phyloP scores from a whole-genome alignment of 345 rosid genomes.

The Tarenaya hassleriana region DNA sequence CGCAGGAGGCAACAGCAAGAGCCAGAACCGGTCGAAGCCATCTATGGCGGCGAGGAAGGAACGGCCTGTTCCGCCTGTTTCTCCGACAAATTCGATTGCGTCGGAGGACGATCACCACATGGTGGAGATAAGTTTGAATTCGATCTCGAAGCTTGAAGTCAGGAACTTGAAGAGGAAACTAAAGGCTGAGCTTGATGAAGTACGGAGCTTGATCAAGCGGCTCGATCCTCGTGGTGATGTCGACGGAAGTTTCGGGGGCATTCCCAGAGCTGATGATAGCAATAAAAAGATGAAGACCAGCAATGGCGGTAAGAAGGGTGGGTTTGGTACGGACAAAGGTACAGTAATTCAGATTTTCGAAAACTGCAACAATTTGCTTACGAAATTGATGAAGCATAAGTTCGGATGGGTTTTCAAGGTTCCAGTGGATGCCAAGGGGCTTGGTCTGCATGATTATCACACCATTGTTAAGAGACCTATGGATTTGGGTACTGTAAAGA shows the following conservation, averaged over 20 bases:
- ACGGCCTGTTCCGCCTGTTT: conserved; percentile 17
- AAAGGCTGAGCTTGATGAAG: conserved; percentile 24
- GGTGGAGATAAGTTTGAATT: conserved; percentile 28
- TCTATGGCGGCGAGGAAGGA: conserved; percentile 12
- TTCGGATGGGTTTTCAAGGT: conserved; percentile 74
- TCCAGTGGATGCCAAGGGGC: conserved; percentile 75
- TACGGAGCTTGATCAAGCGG: conserved; percentile 28
- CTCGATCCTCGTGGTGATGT: conserved; percentile 28
- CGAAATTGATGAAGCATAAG: conserved; percentile 72
- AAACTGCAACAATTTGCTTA: conserved; percentile 51
- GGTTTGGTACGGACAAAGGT: conserved; percentile 28
- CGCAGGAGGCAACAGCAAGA: conserved; percentile 19
- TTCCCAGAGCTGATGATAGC: conserved; percentile 1
- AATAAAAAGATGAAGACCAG: conserved; percentile 26
- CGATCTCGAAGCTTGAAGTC: conserved; percentile 30
- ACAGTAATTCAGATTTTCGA: conserved; percentile 42
- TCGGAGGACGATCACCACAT: conserved; percentile 18
- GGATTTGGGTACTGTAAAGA: conserved; percentile 89
- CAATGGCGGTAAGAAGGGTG: conserved; percentile 19
- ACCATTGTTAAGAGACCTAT: conserved; percentile 68
- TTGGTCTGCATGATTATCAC: conserved; percentile 69
- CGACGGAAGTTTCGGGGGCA: conserved; percentile 31
- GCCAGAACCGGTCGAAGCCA: conserved; percentile 19
- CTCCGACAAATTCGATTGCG: conserved; percentile 22
- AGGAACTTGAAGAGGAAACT: conserved; percentile 28